These are phyloP conservation scores for Candida qinlingensis DNA, from an alignment of 805 yeast species.

Conservation along the genomic window DNA sequence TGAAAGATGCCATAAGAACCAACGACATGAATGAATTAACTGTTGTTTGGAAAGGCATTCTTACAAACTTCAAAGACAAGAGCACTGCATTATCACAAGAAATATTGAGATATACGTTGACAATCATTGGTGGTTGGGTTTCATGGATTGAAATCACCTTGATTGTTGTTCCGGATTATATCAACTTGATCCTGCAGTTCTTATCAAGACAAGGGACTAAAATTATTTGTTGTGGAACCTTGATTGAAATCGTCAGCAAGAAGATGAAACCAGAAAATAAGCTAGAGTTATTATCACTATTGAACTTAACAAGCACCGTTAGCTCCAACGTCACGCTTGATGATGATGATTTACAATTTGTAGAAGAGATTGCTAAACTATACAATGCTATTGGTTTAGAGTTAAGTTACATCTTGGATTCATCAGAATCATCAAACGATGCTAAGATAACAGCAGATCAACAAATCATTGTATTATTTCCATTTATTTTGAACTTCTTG, in stretches of 20 bases:
- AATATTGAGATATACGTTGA: slow-evolving; percentile 52
- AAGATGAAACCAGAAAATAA: slow-evolving; percentile 75
- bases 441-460: slow-evolving; percentile 36
- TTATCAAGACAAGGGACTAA: slow-evolving; percentile 36
- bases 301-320: slow-evolving; percentile 58
- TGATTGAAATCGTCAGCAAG: slow-evolving; percentile 63
- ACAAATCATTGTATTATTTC: slow-evolving; percentile 60
- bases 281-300: slow-evolving; percentile 53
- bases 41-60: slow-evolving; percentile 58
- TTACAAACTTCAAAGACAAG: slow-evolving; percentile 33
- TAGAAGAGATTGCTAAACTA: slow-evolving; percentile 72
- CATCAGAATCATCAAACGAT: slow-evolving; percentile 37
- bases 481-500: slow-evolving; percentile 64
- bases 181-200: slow-evolving; percentile 48
- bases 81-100: slow-evolving; percentile 31
- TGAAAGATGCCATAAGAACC: slow-evolving; percentile 79
- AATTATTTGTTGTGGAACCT: slow-evolving; percentile 33
- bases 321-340: slow-evolving; percentile 31
- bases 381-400: slow-evolving; percentile 73
- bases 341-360: slow-evolving; percentile 57
- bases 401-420: slow-evolving; percentile 61
- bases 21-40: slow-evolving; percentile 68
- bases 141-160: slow-evolving; percentile 63
- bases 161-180: slow-evolving; percentile 22
- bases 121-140: slow-evolving; percentile 76